Percentiles rank a stretch among this genome's conserved stretches.
Evolutionary conservation across 257 asterid species (phyloP).

Genomic region (Solanum chmielewskii): DNA sequence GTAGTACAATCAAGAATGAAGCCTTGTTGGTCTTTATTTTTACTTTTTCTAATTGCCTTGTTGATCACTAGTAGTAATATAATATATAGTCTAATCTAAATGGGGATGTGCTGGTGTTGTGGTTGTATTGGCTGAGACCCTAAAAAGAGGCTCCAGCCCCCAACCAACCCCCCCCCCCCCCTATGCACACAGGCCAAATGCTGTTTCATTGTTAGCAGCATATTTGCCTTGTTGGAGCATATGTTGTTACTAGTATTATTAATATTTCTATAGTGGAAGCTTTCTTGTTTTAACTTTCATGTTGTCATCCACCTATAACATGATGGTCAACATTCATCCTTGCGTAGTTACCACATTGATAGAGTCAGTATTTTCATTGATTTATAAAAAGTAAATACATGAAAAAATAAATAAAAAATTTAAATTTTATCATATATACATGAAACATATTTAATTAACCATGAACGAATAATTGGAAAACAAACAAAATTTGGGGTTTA

Average conservation of each 20-base stretch:
- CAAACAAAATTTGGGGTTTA: background rate
- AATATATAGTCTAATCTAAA: background rate
- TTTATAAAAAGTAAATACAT: background rate
- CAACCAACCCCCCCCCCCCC: background rate
- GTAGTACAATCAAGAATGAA: background rate
- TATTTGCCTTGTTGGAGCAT: background rate
- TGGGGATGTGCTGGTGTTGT: background rate
- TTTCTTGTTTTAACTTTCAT: background rate
- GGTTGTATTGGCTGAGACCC: slow-evolving; percentile 1
- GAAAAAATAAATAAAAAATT: too few species aligned
- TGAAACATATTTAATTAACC: too few species aligned
- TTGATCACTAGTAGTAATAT: background rate
- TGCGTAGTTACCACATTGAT: background rate
- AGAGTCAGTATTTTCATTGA: accelerated
- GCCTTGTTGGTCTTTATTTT: background rate
- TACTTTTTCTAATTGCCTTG: too few species aligned
- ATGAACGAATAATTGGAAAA: too few species aligned
- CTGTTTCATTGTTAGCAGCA: background rate
- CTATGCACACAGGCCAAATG: background rate
- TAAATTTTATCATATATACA: too few species aligned
- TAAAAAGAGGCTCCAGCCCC: slow-evolving; percentile 7
- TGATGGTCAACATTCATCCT: background rate
- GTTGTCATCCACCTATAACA: background rate
- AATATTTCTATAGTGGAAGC: background rate
- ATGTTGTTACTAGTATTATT: background rate